phyloP scores from a whole-genome alignment of 495 filamentous ascomycete species.

The Penicillium desertorum region DNA sequence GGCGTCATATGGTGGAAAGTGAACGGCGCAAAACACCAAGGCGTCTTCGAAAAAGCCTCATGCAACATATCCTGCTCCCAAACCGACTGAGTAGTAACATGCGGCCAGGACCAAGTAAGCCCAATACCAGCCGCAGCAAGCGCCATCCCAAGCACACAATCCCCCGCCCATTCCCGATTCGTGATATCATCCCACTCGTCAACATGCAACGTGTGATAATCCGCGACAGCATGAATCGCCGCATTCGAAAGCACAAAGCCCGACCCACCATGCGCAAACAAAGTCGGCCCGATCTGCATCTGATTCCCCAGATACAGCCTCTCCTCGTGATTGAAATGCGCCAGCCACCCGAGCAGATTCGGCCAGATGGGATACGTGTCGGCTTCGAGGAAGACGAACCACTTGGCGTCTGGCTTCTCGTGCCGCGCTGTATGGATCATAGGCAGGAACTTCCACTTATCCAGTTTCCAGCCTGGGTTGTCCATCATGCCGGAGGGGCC shows the following conservation, averaged over 20 bases:
- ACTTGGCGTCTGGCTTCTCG: conserved; percentile 52
- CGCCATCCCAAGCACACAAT: conserved; percentile 48
- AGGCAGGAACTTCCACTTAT: conserved; percentile 72
- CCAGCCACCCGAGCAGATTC: conserved; percentile 58
- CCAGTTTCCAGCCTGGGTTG: conserved; percentile 60
- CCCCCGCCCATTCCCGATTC: conserved; percentile 39
- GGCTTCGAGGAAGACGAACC: conserved; percentile 69
- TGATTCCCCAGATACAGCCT: conserved; percentile 57
- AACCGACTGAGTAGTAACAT: conserved; percentile 32
- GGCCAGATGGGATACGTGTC: conserved; percentile 68
- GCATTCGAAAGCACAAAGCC: conserved; percentile 56
- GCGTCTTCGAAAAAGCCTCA: conserved; percentile 31
- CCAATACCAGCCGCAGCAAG: conserved; percentile 35
- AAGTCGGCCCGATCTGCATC: conserved; percentile 43
- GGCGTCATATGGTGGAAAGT: conserved; percentile 51
- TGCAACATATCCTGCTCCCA: conserved; percentile 45
- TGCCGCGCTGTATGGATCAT: conserved; percentile 58
- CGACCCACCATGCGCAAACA: conserved; percentile 67
- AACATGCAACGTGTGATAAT: conserved; percentile 16
- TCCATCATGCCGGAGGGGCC: conserved; percentile 35
- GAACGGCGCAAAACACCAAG: conserved; percentile 52
- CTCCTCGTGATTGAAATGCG: conserved; percentile 45
- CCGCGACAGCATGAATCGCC: conserved; percentile 32
- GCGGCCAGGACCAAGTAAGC: conserved; percentile 40
- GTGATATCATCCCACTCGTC: conserved; percentile 35